phyloP scores from a whole-genome alignment of 768 basidiomycete genomes.

The Cubamyces lactineus region DNA sequence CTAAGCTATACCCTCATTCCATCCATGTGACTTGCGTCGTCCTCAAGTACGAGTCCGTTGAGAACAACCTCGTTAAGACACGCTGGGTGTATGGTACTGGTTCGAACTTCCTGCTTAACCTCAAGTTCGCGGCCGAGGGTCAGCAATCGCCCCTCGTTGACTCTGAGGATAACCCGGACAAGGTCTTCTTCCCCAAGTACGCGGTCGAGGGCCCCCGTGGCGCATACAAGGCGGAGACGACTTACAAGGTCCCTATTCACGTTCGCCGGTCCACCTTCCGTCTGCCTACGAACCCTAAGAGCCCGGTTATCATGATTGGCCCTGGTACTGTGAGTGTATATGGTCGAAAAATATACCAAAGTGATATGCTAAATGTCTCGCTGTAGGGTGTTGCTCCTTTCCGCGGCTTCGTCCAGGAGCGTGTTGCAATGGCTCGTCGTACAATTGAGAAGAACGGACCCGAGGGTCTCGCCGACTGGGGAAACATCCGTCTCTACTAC shows the following conservation, averaged over 20 bases:
- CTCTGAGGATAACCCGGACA: constrained; percentile 40
- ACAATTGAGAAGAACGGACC: constrained; percentile 95
- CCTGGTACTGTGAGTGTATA: constrained; percentile 85
- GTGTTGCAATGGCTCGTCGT: constrained; percentile 92
- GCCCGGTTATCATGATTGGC: constrained; percentile 98
- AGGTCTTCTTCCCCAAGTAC: constrained; percentile 65
- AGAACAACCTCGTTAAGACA: constrained; percentile 51
- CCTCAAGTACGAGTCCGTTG: constrained; percentile 82
- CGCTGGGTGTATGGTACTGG: constrained; percentile 88
- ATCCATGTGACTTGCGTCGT: constrained; percentile 97
- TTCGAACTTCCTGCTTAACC: constrained; percentile 93
- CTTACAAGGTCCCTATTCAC: constrained; percentile 90
- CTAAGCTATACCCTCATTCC: constrained; percentile 84
- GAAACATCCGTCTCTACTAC: constrained; percentile 91
- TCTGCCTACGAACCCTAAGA: constrained; percentile 96
- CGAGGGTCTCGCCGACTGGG: constrained; percentile 95
- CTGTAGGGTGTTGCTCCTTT: constrained; percentile 95
- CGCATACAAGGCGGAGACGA: constrained; percentile 68
- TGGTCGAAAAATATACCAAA: not conserved
- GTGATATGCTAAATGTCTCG: constrained; percentile 17
- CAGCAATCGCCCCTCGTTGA: constrained; percentile 44
- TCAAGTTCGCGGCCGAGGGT: constrained; percentile 73
- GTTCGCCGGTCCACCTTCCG: constrained; percentile 97
- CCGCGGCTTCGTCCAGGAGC: constrained; percentile 98
- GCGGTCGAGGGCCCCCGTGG: constrained; percentile 90